phyloP scores from a whole-genome alignment of 2,329 filamentous ascomycete species.

The Chaetothyriales sp. region DNA sequence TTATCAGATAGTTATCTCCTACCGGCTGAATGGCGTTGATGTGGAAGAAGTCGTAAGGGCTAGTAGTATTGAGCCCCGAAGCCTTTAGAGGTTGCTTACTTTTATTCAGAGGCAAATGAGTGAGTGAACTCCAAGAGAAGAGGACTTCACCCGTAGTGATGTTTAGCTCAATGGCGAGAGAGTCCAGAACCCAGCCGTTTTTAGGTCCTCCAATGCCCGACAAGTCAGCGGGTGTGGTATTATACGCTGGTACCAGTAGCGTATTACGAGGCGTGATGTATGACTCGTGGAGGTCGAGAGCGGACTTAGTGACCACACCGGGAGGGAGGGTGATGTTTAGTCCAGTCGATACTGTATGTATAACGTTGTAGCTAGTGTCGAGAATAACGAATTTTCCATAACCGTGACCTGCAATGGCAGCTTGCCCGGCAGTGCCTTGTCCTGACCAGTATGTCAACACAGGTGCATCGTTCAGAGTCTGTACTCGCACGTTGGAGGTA shows the following conservation, averaged over 20 bases:
- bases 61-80: not conserved
- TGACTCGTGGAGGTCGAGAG: conserved; percentile 24
- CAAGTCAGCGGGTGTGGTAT: conserved; percentile 22
- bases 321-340: conserved; percentile 4
- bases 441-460: conserved; percentile 28
- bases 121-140: conserved; percentile 24
- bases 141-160: conserved; percentile 21
- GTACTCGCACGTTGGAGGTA: conserved; percentile 24
- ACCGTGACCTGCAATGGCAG: conserved; percentile 5
- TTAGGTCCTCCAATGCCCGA: conserved; percentile 19
- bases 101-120: conserved; percentile 23
- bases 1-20: conserved; percentile 5
- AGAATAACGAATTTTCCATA: conserved; percentile 14
- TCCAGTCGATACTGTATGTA: conserved; percentile 19
- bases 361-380: conserved; percentile 24
- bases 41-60: conserved; percentile 40
- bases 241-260: conserved; percentile 23
- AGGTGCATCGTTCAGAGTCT: conserved; percentile 22
- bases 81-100: conserved; percentile 10
- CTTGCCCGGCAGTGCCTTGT: conserved; percentile 5
- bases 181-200: conserved; percentile 19
- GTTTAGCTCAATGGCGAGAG: conserved; percentile 25
- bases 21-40: conserved; percentile 26
- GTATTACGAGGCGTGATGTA: conserved; percentile 23
- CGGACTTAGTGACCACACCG: conserved; percentile 7